Evolutionary conservation across 148 eudicot genomes (phyloP).

Genomic region (Rhododendron ovatum): DNA sequence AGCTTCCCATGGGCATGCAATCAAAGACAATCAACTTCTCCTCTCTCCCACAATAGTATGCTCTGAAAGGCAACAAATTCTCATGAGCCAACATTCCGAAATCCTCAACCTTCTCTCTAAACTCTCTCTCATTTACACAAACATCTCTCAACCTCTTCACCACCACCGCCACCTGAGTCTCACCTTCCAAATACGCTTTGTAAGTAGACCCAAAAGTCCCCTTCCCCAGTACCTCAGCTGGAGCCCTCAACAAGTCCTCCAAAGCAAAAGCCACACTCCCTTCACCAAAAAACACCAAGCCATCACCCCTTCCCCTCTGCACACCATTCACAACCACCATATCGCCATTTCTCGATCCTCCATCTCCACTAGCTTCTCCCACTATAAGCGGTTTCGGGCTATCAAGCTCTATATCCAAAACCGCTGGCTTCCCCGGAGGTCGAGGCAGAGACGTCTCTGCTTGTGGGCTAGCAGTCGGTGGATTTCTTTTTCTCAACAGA

Average conservation of each 20-base stretch:
- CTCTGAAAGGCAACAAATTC: slow-evolving; percentile 36
- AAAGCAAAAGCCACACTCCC: neutral
- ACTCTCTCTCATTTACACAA: slow-evolving; percentile 23
- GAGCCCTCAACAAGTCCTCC: slow-evolving; percentile 39
- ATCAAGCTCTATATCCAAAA: neutral
- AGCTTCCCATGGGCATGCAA: slow-evolving; percentile 37
- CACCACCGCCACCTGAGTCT: slow-evolving; percentile 13
- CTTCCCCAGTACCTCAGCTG: slow-evolving; percentile 40
- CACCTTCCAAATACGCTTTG: slow-evolving; percentile 26
- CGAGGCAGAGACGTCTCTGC: neutral
- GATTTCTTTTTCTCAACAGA: slow-evolving; percentile 10
- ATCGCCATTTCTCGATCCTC: slow-evolving; percentile 1
- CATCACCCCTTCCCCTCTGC: slow-evolving; percentile 6
- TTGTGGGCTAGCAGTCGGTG: neutral
- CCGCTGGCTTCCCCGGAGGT: slow-evolving; percentile 6
- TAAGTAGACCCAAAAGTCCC: slow-evolving; percentile 36
- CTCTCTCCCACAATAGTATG: slow-evolving; percentile 31
- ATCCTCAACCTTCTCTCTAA: slow-evolving; percentile 20
- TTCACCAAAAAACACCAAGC: slow-evolving; percentile 16
- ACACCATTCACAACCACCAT: neutral
- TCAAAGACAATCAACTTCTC: slow-evolving; percentile 42
- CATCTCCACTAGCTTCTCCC: neutral
- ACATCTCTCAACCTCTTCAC: slow-evolving; percentile 48
- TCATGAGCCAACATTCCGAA: slow-evolving; percentile 32
- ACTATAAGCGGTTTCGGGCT: slow-evolving; percentile 4